These are phyloP conservation scores for Ceratorhiza oryzae-sativae DNA, from an alignment of 1,284 basidiomycete species.

Conservation along the genomic window DNA sequence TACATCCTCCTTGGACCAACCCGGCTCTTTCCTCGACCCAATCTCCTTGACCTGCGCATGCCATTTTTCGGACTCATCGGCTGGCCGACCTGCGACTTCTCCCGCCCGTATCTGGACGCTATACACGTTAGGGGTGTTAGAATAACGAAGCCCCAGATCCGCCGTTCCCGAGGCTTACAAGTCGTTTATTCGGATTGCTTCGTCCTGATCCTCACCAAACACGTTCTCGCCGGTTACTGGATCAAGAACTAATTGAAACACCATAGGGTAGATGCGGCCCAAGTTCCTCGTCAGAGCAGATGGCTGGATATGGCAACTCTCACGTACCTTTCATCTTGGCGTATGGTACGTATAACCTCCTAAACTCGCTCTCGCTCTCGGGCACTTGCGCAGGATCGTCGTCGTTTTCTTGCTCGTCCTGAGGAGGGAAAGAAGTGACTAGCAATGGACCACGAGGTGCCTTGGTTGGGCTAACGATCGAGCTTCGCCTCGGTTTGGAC, in stretches of 20 bases:
- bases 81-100: conserved; percentile 9
- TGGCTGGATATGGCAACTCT: neutral
- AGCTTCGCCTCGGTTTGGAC: neutral
- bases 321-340: conserved; percentile 25
- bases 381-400: conserved; percentile 16
- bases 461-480: neutral
- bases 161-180: neutral
- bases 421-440: neutral
- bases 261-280: neutral
- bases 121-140: neutral
- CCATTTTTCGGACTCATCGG: conserved; percentile 19
- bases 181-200: neutral
- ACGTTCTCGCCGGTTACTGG: neutral
- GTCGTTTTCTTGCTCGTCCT: conserved; percentile 13
- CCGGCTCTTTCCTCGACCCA: conserved; percentile 15
- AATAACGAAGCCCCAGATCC: neutral
- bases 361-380: neutral
- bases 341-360: conserved; percentile 1
- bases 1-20: conserved; percentile 6
- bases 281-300: neutral
- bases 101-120: conserved; percentile 23
- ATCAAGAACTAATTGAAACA: conserved; percentile 4
- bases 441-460: conserved; percentile 19
- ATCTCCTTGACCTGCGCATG: conserved; percentile 14
- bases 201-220: neutral